Evolutionary conservation across 1,284 basidiomycete genomes (phyloP).

Genomic region (Amylostereum areolatum): DNA sequence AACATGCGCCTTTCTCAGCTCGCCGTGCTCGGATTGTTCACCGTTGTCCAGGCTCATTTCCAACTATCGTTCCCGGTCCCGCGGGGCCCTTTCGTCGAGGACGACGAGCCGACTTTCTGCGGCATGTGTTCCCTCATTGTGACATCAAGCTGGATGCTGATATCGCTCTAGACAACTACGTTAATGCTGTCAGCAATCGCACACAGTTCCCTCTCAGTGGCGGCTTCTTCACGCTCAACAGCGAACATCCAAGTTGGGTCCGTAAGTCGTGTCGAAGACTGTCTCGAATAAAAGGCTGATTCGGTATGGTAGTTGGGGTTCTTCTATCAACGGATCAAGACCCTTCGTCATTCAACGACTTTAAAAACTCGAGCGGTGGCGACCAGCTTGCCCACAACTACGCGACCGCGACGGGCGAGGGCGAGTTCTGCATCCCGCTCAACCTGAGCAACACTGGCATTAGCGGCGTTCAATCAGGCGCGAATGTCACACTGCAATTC

Average conservation of each 20-base stretch:
- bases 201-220: conserved; percentile 57
- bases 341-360: conserved; percentile 55
- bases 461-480: conserved; percentile 43
- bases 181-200: conserved; percentile 36
- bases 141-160: background rate
- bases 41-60: conserved; percentile 58
- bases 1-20: conserved; percentile 26
- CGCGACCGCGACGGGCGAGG: conserved; percentile 40
- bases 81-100: conserved; percentile 52
- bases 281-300: background rate
- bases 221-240: conserved; percentile 49
- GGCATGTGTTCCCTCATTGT: conserved; percentile 24
- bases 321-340: conserved; percentile 49
- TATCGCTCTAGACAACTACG: conserved; percentile 43
- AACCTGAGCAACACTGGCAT: conserved; percentile 46
- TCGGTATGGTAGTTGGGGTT: conserved; percentile 38
- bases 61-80: conserved; percentile 61
- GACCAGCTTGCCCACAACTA: conserved; percentile 40
- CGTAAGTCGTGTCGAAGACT: conserved; percentile 27
- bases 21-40: conserved; percentile 24
- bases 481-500: conserved; percentile 59
- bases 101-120: conserved; percentile 54
- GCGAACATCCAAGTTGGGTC: conserved; percentile 53
- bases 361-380: conserved; percentile 34
- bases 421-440: conserved; percentile 56